phyloP scores from a whole-genome alignment of 2,329 filamentous ascomycete species.

The Dryadomyces quercivorus region DNA sequence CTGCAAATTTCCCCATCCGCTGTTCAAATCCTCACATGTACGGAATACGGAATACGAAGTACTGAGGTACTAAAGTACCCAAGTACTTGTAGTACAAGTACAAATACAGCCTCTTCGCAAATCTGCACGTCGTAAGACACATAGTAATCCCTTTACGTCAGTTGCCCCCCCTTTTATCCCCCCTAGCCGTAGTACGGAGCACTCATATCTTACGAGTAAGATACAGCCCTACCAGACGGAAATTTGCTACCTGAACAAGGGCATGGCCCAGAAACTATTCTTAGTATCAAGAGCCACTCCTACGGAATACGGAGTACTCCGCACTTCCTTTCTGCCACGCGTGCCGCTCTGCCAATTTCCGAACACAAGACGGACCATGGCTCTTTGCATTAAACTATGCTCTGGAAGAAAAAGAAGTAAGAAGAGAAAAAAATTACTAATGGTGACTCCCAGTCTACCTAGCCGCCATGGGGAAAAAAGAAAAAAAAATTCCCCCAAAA shows the following conservation, averaged over 20 bases:
- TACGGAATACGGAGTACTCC: background rate
- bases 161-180: too few species aligned
- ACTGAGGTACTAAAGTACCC: too few species aligned
- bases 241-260: background rate
- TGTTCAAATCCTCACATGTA: background rate
- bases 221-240: too few species aligned
- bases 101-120: too few species aligned
- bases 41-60: background rate
- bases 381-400: too few species aligned
- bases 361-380: background rate
- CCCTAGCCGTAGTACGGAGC: too few species aligned
- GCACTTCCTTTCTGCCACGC: background rate
- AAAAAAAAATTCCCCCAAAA: conserved; percentile 13
- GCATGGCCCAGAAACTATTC: background rate
- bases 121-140: too few species aligned
- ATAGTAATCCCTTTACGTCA: too few species aligned
- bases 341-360: background rate
- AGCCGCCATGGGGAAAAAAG: background rate
- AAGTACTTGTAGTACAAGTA: background rate
- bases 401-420: background rate
- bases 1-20: conserved; percentile 11
- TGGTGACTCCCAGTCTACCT: background rate
- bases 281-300: background rate
- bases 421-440: background rate
- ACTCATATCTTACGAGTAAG: too few species aligned